Base-by-base conservation (phyloP, 140 eudicot species). In the Cichorium intybus region DNA sequence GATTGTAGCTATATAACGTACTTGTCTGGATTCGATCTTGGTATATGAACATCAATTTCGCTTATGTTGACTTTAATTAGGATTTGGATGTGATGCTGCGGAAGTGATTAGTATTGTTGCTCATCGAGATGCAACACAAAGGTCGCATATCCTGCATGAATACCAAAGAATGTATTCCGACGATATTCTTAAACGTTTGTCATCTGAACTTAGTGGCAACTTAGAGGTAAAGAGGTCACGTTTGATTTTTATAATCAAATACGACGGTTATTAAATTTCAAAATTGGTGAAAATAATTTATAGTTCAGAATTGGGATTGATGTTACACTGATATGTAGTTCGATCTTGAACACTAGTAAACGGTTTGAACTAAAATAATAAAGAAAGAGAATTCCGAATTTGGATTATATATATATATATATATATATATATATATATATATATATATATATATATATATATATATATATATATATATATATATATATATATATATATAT, bases 141-240 rank as follows among this genome's bases (percentile, higher is more conserved):
- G 85, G 35, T 29, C 73, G 28, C 54, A 70, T 54, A 75, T 84
- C 33, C 87, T 72, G 33, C 85, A 81, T 15, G 91, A 84, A 54
- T 84, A 71, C 62, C 53, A 14, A 26, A 54, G 69, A 52, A 66
- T 84, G 82, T 84, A 84, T 68, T 66, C 79, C 15, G 84, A 81
- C 4, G 90, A 84, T 41, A 56, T 84, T 4, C 75, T 68, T n/a
- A 77, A 77, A 74, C 83, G 84, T 23, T 65, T 84, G 53, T 27
- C 76, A 29, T 77, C 80, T 27, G 90, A 84, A 74, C 84, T 84
- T 65, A 77, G 75, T 16, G 90, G 90, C 45, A 80, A 84, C 47
- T 20, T 80, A 58, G 87, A 84, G 87, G 90, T 79, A 47, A 24
- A 48, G 10, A 16, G 10, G 6, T 73, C 12, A 56, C 24, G 2